Conservation (phyloP, 305 asterid genomes). For the Fraxinus platypoda region DNA sequence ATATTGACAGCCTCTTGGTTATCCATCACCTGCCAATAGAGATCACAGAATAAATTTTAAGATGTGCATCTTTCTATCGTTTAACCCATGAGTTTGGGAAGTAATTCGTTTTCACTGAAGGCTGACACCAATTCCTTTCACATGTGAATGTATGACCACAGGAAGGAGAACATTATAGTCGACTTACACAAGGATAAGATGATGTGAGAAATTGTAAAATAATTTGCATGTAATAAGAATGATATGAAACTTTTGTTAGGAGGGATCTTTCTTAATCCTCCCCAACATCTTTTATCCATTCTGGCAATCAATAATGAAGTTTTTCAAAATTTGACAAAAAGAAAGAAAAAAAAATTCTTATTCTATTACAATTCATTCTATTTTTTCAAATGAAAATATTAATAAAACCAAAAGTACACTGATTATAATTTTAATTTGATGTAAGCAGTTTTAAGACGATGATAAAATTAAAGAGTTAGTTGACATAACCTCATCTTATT, state of each 20-base stretch:
- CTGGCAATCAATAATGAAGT: not conserved
- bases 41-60: not conserved
- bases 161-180: not conserved
- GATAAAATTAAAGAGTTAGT: not conserved
- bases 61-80: not conserved
- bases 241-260: not conserved
- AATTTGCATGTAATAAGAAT: not conserved
- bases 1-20: conserved; percentile 76
- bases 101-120: not conserved
- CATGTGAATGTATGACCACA: not conserved
- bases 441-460: not conserved
- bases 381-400: not conserved
- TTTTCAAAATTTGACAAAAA: not conserved
- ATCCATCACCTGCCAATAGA: conserved; percentile 54
- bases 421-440: not conserved
- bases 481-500: conserved; percentile 3
- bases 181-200: not conserved
- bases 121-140: not conserved
- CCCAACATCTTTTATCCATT: not conserved
- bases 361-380: not conserved
- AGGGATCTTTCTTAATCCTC: not conserved
- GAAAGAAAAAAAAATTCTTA: not conserved
- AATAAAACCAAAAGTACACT: not conserved
- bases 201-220: not conserved
- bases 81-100: not conserved